Evolutionary conservation across 23 red algal genomes (phyloP).

Genomic region (Gracilaria domingensis): DNA sequence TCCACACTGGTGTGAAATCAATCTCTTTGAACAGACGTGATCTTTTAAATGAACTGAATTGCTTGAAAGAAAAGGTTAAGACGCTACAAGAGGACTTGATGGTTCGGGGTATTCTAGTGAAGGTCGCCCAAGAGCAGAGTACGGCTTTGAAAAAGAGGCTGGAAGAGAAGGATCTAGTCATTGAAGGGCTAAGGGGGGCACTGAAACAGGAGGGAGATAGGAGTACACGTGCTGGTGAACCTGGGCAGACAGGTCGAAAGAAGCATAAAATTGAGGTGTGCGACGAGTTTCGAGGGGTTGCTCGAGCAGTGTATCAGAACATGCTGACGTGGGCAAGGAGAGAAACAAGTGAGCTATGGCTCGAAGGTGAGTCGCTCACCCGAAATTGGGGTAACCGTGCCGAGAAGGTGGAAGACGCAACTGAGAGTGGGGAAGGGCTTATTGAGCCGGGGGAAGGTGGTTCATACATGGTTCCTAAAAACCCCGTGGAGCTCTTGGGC

Average conservation of each 20-base stretch:
- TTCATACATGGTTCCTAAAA: not conserved
- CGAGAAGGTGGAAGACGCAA: not conserved
- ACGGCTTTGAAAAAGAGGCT: not conserved
- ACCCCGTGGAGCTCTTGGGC: not conserved
- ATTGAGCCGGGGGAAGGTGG: not conserved
- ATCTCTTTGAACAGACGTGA: too few relatives aligned
- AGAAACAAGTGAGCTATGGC: not conserved
- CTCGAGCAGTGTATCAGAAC: not conserved
- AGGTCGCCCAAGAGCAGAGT: not conserved
- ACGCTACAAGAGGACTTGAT: too few relatives aligned
- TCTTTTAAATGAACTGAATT: too few relatives aligned
- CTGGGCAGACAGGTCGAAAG: not conserved
- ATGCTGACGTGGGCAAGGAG: not conserved
- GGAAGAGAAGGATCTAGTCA: not conserved
- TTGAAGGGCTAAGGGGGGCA: not conserved
- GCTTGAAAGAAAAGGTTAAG: too few relatives aligned
- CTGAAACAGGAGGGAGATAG: not conserved
- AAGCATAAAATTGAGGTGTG: not conserved
- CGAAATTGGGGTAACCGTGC: not conserved
- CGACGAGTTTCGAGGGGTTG: not conserved
- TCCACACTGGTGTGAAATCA: too few relatives aligned
- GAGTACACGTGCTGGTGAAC: not conserved
- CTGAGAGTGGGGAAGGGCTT: not conserved
- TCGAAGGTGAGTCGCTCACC: not conserved
- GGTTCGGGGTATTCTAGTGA: too few relatives aligned